Base-by-base conservation (phyloP, 2,329 filamentous ascomycete genomes). In the Cadophora sp. region DNA sequence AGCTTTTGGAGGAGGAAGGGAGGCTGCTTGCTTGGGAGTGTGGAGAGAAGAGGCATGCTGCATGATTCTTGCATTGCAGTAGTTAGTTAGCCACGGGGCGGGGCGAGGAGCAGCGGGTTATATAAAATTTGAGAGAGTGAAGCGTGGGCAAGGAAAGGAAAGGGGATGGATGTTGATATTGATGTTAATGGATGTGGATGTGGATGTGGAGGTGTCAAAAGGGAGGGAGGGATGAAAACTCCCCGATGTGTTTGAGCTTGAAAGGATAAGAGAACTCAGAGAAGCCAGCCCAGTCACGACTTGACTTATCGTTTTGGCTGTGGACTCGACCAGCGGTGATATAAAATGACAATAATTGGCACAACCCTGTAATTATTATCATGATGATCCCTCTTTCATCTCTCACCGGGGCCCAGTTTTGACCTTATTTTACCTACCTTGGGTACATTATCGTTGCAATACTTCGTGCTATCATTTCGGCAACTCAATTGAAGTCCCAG, bases 401-500 rank as follows among this genome's bases (percentile, higher is more conserved):
- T 39, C 36, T 39, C 36, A 4, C 27, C 50, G 50, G 24, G 27
- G 50, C 50, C 50, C 48, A 7, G 50, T 30, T 33, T 51, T 53
- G 2, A 39, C 11, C 11, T 13, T 9, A 39, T 9, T 30, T 1
- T 30, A 30, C 27, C 27, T 18, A 45, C n/a, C 43, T n/a, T n/a
- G n/a, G n/a, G n/a, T n/a, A n/a, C n/a, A n/a, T n/a, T 22, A 20
- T 39, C 53, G 22, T 39, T 39, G 53, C 30, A 36, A 14, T 30
- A 30, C 27, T 4, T 30, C 27, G n/a, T n/a, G n/a, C n/a, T 39
- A 36, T 39, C 53, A 39, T 39, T 56, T 39, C 53, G 53, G 53
- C 53, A 39, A 56, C 30, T 56, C 30, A 22, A 39, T 39, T 39
- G 33, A 56, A 56, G 30, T 56, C 18, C 30, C 30, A 55, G 51